phyloP scores from a whole-genome alignment of 371 early-diverging fungal species.

The Nematocida ironsii region DNA sequence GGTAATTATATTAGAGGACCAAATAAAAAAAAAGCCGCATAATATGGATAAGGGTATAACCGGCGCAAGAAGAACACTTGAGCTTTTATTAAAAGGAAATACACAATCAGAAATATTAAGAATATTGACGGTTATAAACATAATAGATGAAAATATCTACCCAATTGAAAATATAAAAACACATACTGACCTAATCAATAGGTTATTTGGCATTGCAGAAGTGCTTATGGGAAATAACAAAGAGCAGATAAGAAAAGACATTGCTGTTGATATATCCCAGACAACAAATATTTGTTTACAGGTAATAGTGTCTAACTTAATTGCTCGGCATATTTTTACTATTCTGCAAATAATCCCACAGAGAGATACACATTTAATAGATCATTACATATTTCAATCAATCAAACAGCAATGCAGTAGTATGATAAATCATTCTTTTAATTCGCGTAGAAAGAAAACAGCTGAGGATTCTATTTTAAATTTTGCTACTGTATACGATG shows the following conservation, averaged over 20 bases:
- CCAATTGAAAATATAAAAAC: background rate
- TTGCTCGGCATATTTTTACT: background rate
- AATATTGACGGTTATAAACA: background rate
- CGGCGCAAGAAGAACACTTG: background rate
- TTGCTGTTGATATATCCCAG: background rate
- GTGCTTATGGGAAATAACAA: background rate
- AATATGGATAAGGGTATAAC: background rate
- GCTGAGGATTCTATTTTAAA: background rate
- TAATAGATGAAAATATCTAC: background rate
- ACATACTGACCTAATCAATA: slow-evolving; percentile 1
- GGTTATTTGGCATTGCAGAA: background rate
- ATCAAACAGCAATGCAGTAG: background rate
- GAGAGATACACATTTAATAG: background rate
- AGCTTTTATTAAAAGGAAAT: background rate
- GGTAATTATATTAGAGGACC: background rate
- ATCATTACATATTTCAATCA: background rate
- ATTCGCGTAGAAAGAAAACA: background rate
- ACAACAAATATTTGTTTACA: background rate
- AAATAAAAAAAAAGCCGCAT: background rate
- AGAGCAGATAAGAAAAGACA: background rate
- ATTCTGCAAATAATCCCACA: background rate
- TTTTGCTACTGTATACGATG: background rate
- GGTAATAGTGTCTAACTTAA: slow-evolving; percentile 2
- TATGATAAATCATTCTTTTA: background rate
- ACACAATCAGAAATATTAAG: background rate